Evolutionary conservation across 768 basidiomycete species (phyloP).

Genomic region (Lactarius deliciosus): DNA sequence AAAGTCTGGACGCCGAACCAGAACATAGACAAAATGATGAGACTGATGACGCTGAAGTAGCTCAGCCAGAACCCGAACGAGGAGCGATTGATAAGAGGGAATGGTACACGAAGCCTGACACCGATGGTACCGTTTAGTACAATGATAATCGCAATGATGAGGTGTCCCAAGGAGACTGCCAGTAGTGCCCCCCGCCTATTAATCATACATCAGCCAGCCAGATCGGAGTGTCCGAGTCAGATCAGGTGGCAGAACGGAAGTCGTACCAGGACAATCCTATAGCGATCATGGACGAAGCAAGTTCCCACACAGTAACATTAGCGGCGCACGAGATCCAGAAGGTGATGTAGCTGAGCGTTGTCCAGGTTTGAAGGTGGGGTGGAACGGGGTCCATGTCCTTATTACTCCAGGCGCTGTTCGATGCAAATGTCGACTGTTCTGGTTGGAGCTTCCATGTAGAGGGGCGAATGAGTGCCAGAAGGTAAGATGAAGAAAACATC

Average conservation of each 20-base stretch:
- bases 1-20: conserved; percentile 78
- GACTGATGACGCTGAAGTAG: conserved; percentile 80
- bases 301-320: conserved; percentile 45
- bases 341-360: conserved; percentile 61
- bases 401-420: conserved; percentile 61
- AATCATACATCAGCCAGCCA: neutral
- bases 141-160: conserved; percentile 70
- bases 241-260: neutral
- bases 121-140: conserved; percentile 78
- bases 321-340: conserved; percentile 50
- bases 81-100: conserved; percentile 76
- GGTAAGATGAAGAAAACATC: neutral
- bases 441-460: conserved; percentile 53
- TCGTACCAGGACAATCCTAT: conserved; percentile 67
- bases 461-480: conserved; percentile 24
- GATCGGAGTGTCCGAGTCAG: neutral
- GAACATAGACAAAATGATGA: conserved; percentile 75
- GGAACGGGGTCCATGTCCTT: conserved; percentile 79
- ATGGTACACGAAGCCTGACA: conserved; percentile 73
- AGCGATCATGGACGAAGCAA: conserved; percentile 74
- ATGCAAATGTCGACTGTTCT: conserved; percentile 54
- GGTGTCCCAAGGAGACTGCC: conserved; percentile 72
- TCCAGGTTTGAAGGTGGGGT: conserved; percentile 60
- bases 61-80: conserved; percentile 90
- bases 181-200: conserved; percentile 61